Evolutionary conservation across 164 flowering plant genomes (phyloP).

Genomic region (Magnolia kwangsiensis): DNA sequence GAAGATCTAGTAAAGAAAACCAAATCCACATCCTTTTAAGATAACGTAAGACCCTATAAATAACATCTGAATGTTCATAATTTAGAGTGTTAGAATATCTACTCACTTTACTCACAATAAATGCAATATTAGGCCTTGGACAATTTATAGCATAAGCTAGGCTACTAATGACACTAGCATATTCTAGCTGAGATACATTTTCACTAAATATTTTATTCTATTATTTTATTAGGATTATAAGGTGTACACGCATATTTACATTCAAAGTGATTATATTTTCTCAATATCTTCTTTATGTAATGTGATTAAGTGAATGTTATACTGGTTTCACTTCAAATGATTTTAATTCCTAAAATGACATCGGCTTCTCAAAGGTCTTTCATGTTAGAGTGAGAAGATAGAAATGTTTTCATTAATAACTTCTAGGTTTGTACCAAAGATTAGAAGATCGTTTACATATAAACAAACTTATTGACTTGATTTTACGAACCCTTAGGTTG

Average conservation of each 20-base stretch:
- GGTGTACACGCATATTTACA: neutral
- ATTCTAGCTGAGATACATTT: neutral
- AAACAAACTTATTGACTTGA: neutral
- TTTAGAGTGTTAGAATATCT: neutral
- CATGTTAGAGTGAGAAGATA: neutral
- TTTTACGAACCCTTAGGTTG: too few relatives aligned
- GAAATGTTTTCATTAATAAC: neutral
- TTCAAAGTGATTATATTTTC: neutral
- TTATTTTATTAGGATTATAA: neutral
- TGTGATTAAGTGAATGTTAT: neutral
- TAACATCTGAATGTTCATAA: neutral
- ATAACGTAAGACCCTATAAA: neutral
- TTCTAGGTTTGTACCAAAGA: neutral
- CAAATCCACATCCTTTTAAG: neutral
- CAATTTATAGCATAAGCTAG: neutral
- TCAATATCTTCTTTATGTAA: neutral
- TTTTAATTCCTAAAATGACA: neutral
- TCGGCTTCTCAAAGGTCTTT: neutral
- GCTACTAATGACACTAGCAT: neutral
- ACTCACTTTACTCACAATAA: neutral
- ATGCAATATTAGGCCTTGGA: neutral
- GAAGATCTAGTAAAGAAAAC: too few relatives aligned
- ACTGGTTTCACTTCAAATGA: neutral
- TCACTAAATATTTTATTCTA: neutral
- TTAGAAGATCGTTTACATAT: too few relatives aligned